phyloP scores from a whole-genome alignment of 495 filamentous ascomycete species.

The Cryomyces antarcticus region DNA sequence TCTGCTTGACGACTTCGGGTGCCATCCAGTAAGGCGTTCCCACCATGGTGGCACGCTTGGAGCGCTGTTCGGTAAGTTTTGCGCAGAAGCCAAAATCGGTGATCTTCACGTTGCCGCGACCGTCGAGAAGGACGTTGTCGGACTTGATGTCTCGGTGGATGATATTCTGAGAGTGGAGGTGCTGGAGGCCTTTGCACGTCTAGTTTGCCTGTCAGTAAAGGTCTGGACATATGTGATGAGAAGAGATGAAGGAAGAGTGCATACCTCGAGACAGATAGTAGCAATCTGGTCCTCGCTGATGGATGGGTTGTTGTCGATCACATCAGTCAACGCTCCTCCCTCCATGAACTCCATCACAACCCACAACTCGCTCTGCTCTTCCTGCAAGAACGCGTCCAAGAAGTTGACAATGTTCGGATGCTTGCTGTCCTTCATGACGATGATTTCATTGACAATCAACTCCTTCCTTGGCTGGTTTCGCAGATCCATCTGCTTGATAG shows the following conservation, averaged over 20 bases:
- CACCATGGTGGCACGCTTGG: conserved; percentile 96
- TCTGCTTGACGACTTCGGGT: conserved; percentile 96
- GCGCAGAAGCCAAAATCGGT: conserved; percentile 99
- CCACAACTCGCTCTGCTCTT: conserved; percentile 84
- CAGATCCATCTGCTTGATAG: conserved; percentile 99
- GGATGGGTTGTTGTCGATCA: conserved; percentile 85
- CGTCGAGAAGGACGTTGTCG: conserved; percentile 91
- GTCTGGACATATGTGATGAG: not conserved
- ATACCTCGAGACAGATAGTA: conserved; percentile 88
- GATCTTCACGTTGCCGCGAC: conserved; percentile 90
- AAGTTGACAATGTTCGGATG: conserved; percentile 98
- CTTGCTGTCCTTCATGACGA: conserved; percentile 98
- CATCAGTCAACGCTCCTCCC: conserved; percentile 89
- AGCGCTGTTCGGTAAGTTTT: conserved; percentile 91
- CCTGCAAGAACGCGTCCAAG: conserved; percentile 86
- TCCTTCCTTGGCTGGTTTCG: conserved; percentile 95
- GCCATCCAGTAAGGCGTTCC: conserved; percentile 99
- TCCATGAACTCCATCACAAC: conserved; percentile 99
- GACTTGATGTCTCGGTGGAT: conserved; percentile 99
- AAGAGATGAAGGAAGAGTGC: not conserved
- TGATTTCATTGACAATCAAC: conserved; percentile 96
- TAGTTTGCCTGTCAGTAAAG: conserved; percentile 17
- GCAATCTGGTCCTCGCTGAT: conserved; percentile 95
- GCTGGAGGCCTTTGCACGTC: conserved; percentile 89
- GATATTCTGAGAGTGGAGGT: conserved; percentile 85